A percentile compares a stretch with the other conserved stretches of the same genome.
Conservation (phyloP, 164 flowering plant species). For the Hamamelis virginiana region DNA sequence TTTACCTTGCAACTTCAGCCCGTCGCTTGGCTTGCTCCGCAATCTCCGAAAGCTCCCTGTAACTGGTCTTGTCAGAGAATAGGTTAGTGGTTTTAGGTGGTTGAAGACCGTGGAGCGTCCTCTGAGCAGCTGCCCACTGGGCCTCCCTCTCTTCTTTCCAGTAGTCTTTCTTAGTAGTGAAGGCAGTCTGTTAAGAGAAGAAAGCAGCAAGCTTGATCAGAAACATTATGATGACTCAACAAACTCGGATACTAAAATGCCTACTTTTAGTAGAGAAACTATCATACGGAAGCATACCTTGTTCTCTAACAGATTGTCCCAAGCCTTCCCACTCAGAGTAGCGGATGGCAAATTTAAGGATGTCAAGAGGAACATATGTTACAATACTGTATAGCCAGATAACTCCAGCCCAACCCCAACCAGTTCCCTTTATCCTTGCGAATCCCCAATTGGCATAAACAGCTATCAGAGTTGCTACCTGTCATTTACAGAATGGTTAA, state of each 20-base stretch:
- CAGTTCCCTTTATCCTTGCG: conserved; percentile 73
- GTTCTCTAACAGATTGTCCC: conserved; percentile 77
- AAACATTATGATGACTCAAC: no score
- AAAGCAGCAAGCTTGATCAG: no score
- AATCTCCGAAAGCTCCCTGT: conserved; percentile 92
- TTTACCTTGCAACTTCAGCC: conserved; percentile 97
- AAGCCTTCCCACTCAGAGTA: conserved; percentile 90
- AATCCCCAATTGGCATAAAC: conserved; percentile 96
- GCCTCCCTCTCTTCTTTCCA: conserved; percentile 98
- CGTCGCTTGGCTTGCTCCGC: conserved; percentile 98
- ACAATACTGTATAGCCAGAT: conserved; percentile 90
- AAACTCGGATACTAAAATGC: no score
- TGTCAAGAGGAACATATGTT: conserved; percentile 80
- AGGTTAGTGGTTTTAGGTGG: conserved; percentile 59
- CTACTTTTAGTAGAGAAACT: no score
- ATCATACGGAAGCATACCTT: conserved; percentile 63
- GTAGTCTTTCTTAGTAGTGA: conserved; percentile 92
- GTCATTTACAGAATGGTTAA: no score
- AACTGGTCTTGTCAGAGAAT: conserved; percentile 81
- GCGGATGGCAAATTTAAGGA: conserved; percentile 74
- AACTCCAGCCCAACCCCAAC: conserved; percentile 99
- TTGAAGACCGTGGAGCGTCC: conserved; percentile 94
- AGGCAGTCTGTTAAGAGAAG: conserved; percentile 71
- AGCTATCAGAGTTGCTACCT: conserved; percentile 92
- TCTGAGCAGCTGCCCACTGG: conserved; percentile 97